These are phyloP conservation scores for Chenopodium suecicum DNA, from an alignment of 148 eudicot genomes.

Conservation along the genomic window DNA sequence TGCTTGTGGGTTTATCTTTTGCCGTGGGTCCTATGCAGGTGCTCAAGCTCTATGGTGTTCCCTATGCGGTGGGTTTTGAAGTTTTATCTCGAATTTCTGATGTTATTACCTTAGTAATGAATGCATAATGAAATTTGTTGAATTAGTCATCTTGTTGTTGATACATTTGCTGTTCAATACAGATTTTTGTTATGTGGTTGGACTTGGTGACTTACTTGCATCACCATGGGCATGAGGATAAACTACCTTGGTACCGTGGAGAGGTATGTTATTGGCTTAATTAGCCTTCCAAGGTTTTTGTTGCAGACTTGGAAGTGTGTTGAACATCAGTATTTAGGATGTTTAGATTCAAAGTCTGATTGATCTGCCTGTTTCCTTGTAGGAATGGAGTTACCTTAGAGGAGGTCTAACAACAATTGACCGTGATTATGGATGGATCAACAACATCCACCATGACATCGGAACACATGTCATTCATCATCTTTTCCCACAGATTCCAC, in stretches of 20 bases:
- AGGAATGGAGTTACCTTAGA: constrained; percentile 86
- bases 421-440: constrained; percentile 76
- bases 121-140: background rate
- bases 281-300: background rate
- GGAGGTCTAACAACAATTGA: constrained; percentile 83
- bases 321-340: background rate
- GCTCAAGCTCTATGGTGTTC: constrained; percentile 73
- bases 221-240: constrained; percentile 80
- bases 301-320: background rate
- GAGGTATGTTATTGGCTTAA: constrained; percentile 37
- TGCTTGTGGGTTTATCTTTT: constrained; percentile 55
- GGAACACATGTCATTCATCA: constrained; percentile 84
- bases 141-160: background rate
- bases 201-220: constrained; percentile 82
- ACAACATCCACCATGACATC: constrained; percentile 80
- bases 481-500: constrained; percentile 83
- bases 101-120: background rate
- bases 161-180: constrained; percentile 14
- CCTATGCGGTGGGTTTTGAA: constrained; percentile 51
- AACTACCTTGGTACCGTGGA: constrained; percentile 88
- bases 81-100: background rate
- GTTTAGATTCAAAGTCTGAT: constrained; percentile 10
- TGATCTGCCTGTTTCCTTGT: background rate
- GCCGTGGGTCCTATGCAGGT: constrained; percentile 69
- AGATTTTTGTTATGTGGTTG: constrained; percentile 80